These are phyloP conservation scores for Plantago lanceolata DNA, from an alignment of 305 asterid species.

Conservation along the genomic window DNA sequence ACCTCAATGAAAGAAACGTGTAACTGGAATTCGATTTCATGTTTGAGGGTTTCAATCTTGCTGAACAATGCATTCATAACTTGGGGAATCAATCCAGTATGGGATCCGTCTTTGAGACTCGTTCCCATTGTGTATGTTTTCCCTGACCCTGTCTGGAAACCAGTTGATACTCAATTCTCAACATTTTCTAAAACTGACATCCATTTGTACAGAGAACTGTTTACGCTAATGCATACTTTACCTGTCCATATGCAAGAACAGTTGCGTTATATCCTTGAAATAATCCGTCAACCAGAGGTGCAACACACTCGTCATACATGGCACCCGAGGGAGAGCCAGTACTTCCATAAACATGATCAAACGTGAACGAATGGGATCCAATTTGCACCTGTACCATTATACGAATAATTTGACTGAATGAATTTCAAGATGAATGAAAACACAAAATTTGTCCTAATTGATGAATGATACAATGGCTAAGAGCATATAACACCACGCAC, in stretches of 20 bases:
- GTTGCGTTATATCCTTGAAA: slow-evolving; percentile 99
- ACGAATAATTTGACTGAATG: no score
- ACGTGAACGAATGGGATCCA: slow-evolving; percentile 92
- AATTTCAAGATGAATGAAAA: neutral
- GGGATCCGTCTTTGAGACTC: slow-evolving; percentile 72
- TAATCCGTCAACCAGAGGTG: slow-evolving; percentile 93
- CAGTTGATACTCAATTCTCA: slow-evolving; percentile 24
- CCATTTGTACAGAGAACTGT: slow-evolving; percentile 6
- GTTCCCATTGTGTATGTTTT: slow-evolving; percentile 98
- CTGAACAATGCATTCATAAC: slow-evolving; percentile 81
- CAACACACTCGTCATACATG: slow-evolving; percentile 93
- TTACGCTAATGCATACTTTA: slow-evolving; percentile 24
- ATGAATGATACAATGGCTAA: neutral
- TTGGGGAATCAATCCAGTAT: slow-evolving; percentile 85
- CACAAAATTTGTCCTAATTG: neutral
- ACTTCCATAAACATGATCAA: slow-evolving; percentile 95
- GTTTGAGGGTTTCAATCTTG: slow-evolving; percentile 75
- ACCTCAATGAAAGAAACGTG: slow-evolving; percentile 98
- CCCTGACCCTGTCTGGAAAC: slow-evolving; percentile 96
- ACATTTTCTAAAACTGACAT: slow-evolving; percentile 1
- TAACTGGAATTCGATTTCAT: slow-evolving; percentile 85
- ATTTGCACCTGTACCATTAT: slow-evolving; percentile 91
- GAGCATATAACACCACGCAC: no score
- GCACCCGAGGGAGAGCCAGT: slow-evolving; percentile 69
- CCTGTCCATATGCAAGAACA: slow-evolving; percentile 99